Base-by-base conservation (phyloP, 129 eudicot species). In the Kitagawia praeruptora region DNA sequence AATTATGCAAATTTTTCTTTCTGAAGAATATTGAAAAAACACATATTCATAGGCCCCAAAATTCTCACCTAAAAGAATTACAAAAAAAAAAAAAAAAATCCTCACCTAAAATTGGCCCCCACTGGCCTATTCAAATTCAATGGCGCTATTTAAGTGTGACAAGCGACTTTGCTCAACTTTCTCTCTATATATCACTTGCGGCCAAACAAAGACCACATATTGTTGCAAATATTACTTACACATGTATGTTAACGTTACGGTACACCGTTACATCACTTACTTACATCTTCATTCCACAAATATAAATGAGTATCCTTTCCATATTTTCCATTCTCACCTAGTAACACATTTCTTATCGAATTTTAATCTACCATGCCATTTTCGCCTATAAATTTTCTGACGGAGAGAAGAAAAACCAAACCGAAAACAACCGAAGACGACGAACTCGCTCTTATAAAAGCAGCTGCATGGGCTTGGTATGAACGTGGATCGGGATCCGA, bases 401-500 rank as follows among this genome's bases (percentile, higher is more conserved):
- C 75, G 80, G 66, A 74, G 14, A 70, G 8, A 34, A 78, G 79
- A 37, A 63, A 58, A 77, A 38, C 69, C 3, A 67, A 67, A 67
- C 73, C 75, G 4, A 82, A 74, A 77, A 73, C 79, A 51, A 70
- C 39, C 48, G 19, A 16, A 13, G 89, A 90, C 80, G 85, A 88
- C 80, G 85, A 88, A 27, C 54, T 79, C 18, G 85, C 87, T 2
- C 8, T 90, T 42, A 82, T 83, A 31, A 90, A 85, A 82, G 89
- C 96, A 0, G 89, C 96, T 15, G 92, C 96, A 79, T 90, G 92
- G 96, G 92, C 96, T 10, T 89, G 96, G 96, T 84, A 85, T n/a
- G 83, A 91, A 75, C 91, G 84, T 7, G 93, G 93, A 69, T 90
- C 92, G 27, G 89, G 88, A 54, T 84, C 87, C 45, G 89, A 88